These are phyloP conservation scores for Cardamine resedifolia DNA, from an alignment of 345 rosid species.

Conservation along the genomic window DNA sequence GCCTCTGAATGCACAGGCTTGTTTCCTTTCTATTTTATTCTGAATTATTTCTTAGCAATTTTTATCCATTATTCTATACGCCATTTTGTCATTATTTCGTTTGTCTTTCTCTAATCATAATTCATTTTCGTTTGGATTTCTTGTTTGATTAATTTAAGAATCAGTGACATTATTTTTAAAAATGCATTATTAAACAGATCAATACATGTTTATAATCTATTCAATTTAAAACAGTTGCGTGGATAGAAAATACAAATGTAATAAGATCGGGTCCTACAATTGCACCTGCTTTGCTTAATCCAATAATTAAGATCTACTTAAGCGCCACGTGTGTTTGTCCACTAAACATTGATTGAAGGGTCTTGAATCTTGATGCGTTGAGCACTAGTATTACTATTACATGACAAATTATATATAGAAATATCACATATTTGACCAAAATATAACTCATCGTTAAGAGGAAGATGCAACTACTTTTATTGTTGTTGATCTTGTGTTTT, in stretches of 20 bases:
- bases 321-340: slow-evolving; percentile 34
- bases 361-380: background rate
- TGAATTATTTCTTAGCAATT: background rate
- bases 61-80: background rate
- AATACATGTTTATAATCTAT: background rate
- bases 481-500: slow-evolving; percentile 25
- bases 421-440: slow-evolving; percentile 21
- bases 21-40: background rate
- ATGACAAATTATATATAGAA: slow-evolving; percentile 5
- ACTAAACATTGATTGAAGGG: background rate
- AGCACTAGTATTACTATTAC: slow-evolving; percentile 7
- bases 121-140: background rate
- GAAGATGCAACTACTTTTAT: slow-evolving; percentile 40
- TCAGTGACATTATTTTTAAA: background rate
- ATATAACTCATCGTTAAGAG: background rate
- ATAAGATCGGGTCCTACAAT: slow-evolving; percentile 16
- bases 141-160: background rate
- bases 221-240: background rate
- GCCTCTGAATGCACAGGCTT: slow-evolving; percentile 9
- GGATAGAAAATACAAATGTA: background rate
- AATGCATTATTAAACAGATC: background rate
- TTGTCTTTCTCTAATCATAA: slow-evolving; percentile 35
- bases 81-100: slow-evolving; percentile 31
- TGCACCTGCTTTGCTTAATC: slow-evolving; percentile 39
- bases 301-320: slow-evolving; percentile 29